These are phyloP conservation scores for Didymella lethalis DNA, from an alignment of 2,329 filamentous ascomycete genomes.

Conservation along the genomic window DNA sequence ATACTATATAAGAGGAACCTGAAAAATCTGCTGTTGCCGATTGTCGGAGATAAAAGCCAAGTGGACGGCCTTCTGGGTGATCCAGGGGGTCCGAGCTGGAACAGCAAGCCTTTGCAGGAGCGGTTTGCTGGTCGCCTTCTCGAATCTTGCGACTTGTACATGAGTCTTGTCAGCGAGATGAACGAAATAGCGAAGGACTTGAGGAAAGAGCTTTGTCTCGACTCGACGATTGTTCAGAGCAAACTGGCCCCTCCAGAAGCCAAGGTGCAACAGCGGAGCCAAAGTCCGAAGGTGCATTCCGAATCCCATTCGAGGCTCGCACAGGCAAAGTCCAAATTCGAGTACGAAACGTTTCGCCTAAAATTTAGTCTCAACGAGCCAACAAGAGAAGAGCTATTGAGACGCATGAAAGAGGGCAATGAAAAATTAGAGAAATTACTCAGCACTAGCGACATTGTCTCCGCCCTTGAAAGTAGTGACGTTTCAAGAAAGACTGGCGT, in stretches of 20 bases:
- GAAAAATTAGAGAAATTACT: background rate
- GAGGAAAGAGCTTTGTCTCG: background rate
- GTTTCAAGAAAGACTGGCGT: background rate
- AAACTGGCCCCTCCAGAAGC: background rate
- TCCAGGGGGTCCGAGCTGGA: background rate
- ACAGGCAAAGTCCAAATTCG: background rate
- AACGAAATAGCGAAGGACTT: background rate
- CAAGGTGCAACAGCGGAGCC: background rate
- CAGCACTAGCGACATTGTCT: background rate
- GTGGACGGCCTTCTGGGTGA: background rate
- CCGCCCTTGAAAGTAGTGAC: background rate
- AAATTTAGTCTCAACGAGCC: background rate
- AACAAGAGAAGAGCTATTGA: background rate
- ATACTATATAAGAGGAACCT: background rate
- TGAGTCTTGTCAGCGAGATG: background rate
- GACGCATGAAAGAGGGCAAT: background rate
- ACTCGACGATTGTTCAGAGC: background rate
- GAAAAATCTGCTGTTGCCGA: background rate
- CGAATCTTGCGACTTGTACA: background rate
- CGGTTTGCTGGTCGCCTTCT: background rate
- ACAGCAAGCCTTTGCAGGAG: background rate
- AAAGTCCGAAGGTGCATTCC: background rate
- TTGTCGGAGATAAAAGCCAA: background rate
- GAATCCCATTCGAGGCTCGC: background rate
- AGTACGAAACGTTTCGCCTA: background rate